A percentile compares a stretch with the other conserved stretches of the same genome.
These are phyloP conservation scores for Naganishia sp. DNA, from an alignment of 1,284 basidiomycete species.

Conservation along the genomic window DNA sequence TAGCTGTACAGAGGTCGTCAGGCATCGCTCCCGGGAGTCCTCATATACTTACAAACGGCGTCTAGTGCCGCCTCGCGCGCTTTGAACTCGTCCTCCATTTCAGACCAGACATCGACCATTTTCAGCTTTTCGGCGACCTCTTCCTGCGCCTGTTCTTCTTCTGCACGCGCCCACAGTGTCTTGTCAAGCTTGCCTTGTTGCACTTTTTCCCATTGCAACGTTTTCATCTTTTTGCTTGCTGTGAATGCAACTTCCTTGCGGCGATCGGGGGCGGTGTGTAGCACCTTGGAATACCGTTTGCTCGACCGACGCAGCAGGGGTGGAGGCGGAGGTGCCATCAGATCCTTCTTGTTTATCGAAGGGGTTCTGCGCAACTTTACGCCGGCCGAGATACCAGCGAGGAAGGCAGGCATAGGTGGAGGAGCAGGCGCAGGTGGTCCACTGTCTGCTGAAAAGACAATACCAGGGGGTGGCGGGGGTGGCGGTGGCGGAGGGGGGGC, in stretches of 20 bases:
- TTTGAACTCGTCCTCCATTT: slow-evolving; percentile 99
- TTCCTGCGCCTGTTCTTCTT: slow-evolving; percentile 68
- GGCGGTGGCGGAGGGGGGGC: slow-evolving; percentile 32
- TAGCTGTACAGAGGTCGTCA: slow-evolving; percentile 17
- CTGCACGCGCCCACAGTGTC: slow-evolving; percentile 74
- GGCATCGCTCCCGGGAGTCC: neutral
- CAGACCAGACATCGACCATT: slow-evolving; percentile 82
- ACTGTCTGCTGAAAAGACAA: slow-evolving; percentile 29
- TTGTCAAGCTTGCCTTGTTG: slow-evolving; percentile 77
- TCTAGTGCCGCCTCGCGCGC: slow-evolving; percentile 82
- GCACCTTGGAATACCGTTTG: slow-evolving; percentile 25
- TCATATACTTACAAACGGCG: slow-evolving; percentile 54
- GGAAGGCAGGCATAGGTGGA: slow-evolving; percentile 32
- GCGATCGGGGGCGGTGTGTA: slow-evolving; percentile 40
- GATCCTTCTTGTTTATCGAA: slow-evolving; percentile 31
- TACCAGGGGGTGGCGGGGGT: slow-evolving; percentile 53
- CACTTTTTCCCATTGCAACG: slow-evolving; percentile 98
- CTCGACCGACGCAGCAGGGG: slow-evolving; percentile 40
- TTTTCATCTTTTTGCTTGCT: slow-evolving; percentile 91
- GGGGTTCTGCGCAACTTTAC: slow-evolving; percentile 42
- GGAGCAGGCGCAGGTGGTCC: slow-evolving; percentile 28
- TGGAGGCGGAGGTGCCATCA: slow-evolving; percentile 35
- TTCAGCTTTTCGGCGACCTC: slow-evolving; percentile 78
- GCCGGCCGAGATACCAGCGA: slow-evolving; percentile 49
- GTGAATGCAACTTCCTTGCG: slow-evolving; percentile 85